These are phyloP conservation scores for Debaryomyces coudertii DNA, from an alignment of 1,139 yeast genomes.

Conservation along the genomic window DNA sequence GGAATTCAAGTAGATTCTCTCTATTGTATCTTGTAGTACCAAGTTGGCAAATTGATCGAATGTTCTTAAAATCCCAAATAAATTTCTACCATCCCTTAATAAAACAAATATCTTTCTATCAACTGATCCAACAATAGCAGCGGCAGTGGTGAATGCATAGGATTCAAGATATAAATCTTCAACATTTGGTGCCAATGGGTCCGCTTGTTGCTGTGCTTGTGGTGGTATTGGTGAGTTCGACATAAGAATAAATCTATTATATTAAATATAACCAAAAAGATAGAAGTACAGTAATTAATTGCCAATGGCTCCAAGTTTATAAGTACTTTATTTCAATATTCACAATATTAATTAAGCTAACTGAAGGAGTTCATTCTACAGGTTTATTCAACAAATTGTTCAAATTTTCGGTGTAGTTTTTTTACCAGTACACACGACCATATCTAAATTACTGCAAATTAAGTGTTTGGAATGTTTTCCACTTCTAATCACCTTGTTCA, in stretches of 20 bases:
- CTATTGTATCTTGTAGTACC: constrained; percentile 88
- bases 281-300: background rate
- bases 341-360: constrained; percentile 3
- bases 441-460: constrained; percentile 7
- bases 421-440: background rate
- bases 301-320: background rate
- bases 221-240: constrained; percentile 23
- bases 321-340: constrained; percentile 4
- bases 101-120: constrained; percentile 86
- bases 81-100: constrained; percentile 85
- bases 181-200: constrained; percentile 38
- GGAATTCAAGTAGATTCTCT: constrained; percentile 67
- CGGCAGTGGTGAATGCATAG: constrained; percentile 94
- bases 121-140: constrained; percentile 91
- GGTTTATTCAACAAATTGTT: background rate
- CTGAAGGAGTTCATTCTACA: background rate
- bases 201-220: constrained; percentile 19
- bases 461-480: background rate
- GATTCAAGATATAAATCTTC: constrained; percentile 63
- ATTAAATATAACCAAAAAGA: background rate
- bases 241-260: constrained; percentile 14
- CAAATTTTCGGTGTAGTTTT: constrained; percentile 6
- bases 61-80: constrained; percentile 90
- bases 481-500: no score
- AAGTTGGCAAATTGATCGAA: constrained; percentile 95